Evolutionary conservation across 768 basidiomycete species (phyloP).

Genomic region (Hygrocybe punicea): DNA sequence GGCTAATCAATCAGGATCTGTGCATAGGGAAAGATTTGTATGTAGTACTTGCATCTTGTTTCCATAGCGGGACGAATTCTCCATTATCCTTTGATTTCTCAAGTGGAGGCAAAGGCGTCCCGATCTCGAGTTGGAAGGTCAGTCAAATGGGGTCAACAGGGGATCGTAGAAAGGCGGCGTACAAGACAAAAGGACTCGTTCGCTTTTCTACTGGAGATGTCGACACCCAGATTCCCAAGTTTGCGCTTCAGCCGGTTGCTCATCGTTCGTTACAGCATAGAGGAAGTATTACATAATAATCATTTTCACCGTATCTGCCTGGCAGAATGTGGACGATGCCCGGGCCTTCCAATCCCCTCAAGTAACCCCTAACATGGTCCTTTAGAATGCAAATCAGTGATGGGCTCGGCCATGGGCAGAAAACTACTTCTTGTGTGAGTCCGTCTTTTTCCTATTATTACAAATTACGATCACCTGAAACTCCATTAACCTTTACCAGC

Average conservation of each 20-base stretch:
- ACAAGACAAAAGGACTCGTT: constrained; percentile 87
- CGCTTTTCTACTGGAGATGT: constrained; percentile 63
- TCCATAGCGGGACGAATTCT: constrained; percentile 97
- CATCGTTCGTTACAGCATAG: constrained; percentile 34
- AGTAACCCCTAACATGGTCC: too few relatives aligned
- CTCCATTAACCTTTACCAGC: too few relatives aligned
- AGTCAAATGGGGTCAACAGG: constrained; percentile 1
- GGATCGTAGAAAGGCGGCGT: constrained; percentile 24
- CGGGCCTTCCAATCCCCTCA: too few relatives aligned
- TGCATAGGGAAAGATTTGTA: neutral
- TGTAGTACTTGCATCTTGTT: constrained; percentile 73
- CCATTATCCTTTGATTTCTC: constrained; percentile 88
- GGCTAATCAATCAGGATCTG: neutral
- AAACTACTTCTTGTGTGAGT: too few relatives aligned
- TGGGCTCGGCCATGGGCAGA: too few relatives aligned
- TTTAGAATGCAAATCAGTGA: too few relatives aligned
- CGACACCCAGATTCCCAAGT: constrained; percentile 75
- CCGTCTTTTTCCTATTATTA: too few relatives aligned
- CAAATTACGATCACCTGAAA: too few relatives aligned
- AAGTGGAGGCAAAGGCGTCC: constrained; percentile 91
- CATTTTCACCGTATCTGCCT: too few relatives aligned
- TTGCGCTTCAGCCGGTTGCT: constrained; percentile 72
- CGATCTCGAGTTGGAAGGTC: constrained; percentile 54
- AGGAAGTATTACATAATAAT: too few relatives aligned
- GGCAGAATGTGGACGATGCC: too few relatives aligned